Evolutionary conservation across 768 basidiomycete genomes (phyloP).

Genomic region (Leccinum subtestaceum): DNA sequence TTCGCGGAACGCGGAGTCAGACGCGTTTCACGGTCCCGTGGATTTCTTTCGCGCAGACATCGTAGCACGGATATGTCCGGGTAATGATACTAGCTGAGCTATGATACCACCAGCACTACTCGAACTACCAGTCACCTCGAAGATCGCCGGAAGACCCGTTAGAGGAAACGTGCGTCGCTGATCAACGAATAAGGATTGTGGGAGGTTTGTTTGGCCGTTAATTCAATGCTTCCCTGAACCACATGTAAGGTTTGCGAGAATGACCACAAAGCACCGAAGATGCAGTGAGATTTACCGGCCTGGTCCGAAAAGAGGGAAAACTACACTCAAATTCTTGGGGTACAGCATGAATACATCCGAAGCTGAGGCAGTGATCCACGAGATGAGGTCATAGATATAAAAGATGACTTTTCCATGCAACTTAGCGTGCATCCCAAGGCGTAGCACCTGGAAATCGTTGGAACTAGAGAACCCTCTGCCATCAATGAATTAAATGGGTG

Average conservation of each 20-base stretch:
- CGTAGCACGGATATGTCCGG: neutral
- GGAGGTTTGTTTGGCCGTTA: neutral
- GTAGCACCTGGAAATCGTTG: neutral
- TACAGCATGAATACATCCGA: neutral
- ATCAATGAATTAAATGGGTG: neutral
- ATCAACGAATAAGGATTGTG: conserved; percentile 1
- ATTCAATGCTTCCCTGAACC: neutral
- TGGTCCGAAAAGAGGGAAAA: neutral
- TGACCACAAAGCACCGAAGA: neutral
- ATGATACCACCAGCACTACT: neutral
- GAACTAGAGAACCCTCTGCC: neutral
- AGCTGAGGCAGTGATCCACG: neutral
- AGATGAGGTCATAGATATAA: neutral
- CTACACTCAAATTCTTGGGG: neutral
- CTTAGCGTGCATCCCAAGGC: neutral
- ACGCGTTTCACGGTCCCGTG: neutral
- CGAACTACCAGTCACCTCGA: neutral
- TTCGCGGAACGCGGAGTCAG: conserved; percentile 32
- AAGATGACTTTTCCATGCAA: neutral
- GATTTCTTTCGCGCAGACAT: neutral
- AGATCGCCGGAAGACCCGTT: neutral
- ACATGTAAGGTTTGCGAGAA: neutral
- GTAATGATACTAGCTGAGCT: neutral
- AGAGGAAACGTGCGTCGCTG: neutral
- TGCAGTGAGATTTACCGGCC: neutral